phyloP scores from a whole-genome alignment of 352 stramenopile species.

The Phytophthora pisi region DNA sequence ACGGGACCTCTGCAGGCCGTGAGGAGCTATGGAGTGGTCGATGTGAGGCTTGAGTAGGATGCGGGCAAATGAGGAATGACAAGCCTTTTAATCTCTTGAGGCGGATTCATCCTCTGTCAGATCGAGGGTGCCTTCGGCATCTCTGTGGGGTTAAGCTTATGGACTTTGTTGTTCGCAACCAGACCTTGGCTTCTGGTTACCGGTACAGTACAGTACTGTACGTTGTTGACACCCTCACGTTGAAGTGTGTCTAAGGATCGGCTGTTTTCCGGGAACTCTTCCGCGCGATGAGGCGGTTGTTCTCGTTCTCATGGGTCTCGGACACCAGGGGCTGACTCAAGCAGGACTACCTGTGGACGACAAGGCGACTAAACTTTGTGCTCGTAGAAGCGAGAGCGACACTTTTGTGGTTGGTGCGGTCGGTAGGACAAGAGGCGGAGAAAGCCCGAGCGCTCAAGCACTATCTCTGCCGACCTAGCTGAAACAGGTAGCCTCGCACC shows the following conservation, averaged over 20 bases:
- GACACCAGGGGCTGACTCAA: not conserved
- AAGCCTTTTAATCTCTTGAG: not conserved
- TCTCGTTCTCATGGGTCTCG: constrained; percentile 6
- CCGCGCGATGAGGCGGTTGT: constrained; percentile 1
- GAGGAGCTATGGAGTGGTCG: not conserved
- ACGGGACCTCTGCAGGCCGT: too few species aligned
- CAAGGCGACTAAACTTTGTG: not conserved
- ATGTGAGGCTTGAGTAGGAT: constrained; percentile 7
- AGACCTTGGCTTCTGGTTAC: too few species aligned
- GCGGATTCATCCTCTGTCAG: not conserved
- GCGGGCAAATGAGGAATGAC: constrained; percentile 11
- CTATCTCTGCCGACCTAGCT: not conserved
- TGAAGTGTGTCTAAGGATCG: not conserved
- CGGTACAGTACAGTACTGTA: too few species aligned
- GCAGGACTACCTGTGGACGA: not conserved
- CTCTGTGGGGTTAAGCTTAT: too few species aligned
- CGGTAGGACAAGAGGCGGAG: not conserved
- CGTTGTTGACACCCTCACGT: not conserved
- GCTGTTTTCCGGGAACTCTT: not conserved
- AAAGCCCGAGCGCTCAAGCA: not conserved
- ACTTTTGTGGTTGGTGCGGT: not conserved
- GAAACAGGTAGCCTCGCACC: too few species aligned
- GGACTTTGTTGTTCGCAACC: too few species aligned
- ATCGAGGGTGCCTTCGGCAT: too few species aligned
- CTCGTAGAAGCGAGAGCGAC: constrained; percentile 10